Base-by-base conservation (phyloP, 441 rosid species). In the Corymbia calophylla region DNA sequence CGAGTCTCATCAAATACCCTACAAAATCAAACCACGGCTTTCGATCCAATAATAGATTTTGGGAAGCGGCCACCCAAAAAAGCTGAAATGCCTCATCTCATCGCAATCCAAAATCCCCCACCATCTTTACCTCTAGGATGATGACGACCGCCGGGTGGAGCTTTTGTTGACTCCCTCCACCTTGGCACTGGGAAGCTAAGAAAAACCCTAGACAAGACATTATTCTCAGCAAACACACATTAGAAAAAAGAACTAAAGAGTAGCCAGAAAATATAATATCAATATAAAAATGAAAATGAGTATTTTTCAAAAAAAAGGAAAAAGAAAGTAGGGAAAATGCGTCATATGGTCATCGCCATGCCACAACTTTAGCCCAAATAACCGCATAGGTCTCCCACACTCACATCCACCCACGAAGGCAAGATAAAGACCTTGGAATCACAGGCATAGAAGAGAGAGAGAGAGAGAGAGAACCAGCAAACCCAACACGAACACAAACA, bases 1-100 rank as follows among this genome's bases (percentile, higher is more conserved):
- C 9, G 3, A 23, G 17, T 7, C 16, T 25, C 0, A 3, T 25
- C 9, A 2, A 1, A 39, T 39, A 39, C 82, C 2, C 82, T 6
- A 3, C 82, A 5, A 18, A 73, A 39, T 10, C 8, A 16, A 2
- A 44, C 84, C 17, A 13, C 7, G 84, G 15, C 51, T 23, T 12
- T 44, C 51, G 8, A 44, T 13, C 2, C 17, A 23, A 27, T n/a
- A 23, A 5, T 48, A 9, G 25, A 68, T 32, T 10, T 19, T 19
- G 27, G 81, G 81, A 19, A 19, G 48, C 48, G 27, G 81, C 81
- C 23, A 44, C 27, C 47, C 81, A 17, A 3, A 35, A 19, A 73
- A n/a, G 49, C 4, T 2, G 25, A 15, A 21, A 12, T 60, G 66
- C 31, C 51, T 60, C 8, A 0, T 5, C 82, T 73, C 49, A 27